phyloP scores from a whole-genome alignment of 2,329 filamentous ascomycete species.

The Ophiosphaerella herpotricha region DNA sequence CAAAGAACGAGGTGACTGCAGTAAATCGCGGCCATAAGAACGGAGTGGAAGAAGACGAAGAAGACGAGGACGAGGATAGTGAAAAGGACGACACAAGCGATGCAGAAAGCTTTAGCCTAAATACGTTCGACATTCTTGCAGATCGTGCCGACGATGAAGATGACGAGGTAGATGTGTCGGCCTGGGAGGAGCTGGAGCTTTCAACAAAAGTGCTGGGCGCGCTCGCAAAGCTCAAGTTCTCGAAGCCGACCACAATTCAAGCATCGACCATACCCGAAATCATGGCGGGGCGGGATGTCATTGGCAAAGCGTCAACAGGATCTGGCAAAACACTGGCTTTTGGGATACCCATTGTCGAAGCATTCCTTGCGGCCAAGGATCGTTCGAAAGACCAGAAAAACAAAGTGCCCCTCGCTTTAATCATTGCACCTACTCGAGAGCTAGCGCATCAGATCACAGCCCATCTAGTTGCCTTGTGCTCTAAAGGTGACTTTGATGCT shows the following conservation, averaged over 20 bases:
- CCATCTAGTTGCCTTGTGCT: constrained; percentile 78
- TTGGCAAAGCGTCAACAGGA: constrained; percentile 94
- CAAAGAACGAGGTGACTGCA: constrained; percentile 13
- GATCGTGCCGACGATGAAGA: constrained; percentile 57
- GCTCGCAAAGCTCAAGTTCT: constrained; percentile 78
- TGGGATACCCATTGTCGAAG: constrained; percentile 88
- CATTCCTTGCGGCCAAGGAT: constrained; percentile 64
- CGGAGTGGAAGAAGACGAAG: constrained; percentile 8
- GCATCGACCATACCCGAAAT: constrained; percentile 78
- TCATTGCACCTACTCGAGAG: constrained; percentile 91
- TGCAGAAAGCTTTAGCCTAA: constrained; percentile 37
- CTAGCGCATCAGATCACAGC: constrained; percentile 87
- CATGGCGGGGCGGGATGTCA: constrained; percentile 81
- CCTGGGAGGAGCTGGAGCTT: constrained; percentile 76
- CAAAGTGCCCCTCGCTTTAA: constrained; percentile 63
- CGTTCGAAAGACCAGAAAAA: constrained; percentile 31
- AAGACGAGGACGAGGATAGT: constrained; percentile 14
- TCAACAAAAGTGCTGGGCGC: constrained; percentile 73
- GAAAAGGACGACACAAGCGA: constrained; percentile 27
- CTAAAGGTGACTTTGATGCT: constrained; percentile 64
- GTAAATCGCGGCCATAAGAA: constrained; percentile 1
- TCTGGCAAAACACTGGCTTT: constrained; percentile 97
- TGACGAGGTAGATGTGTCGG: constrained; percentile 72
- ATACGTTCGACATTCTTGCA: constrained; percentile 61
- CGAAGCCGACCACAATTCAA: constrained; percentile 82